Evolutionary conservation across 1,284 basidiomycete genomes (phyloP), one percentile per base, ranked within the genome.

Genomic region (Anthracocystis walkeri): DNA sequence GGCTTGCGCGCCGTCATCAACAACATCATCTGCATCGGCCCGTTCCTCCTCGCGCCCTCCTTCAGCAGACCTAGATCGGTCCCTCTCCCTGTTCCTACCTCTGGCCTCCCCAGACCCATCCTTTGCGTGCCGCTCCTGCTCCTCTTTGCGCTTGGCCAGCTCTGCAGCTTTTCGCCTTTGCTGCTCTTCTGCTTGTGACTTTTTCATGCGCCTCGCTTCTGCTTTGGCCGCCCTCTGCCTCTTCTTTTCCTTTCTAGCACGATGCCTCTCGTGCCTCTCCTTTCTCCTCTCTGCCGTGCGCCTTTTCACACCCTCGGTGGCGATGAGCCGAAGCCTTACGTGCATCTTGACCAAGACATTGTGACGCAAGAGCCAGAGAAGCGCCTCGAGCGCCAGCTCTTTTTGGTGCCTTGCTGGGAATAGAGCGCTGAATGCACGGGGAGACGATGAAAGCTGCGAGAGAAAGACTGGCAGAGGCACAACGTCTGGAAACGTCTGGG

Each of bases 341-440:
- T 95, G 95, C 48, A 95, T 88, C 35, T 93, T 93, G 60, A 93
- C 89, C 23, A 97, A 87, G 65, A 98, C 88, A 77, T 93, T 93
- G 54, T 91, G 90, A 74, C 93, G 92, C 41, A 99, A 88, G 87
- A 98, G 90, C 95, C 95, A 99, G 48, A 92, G 86, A n/a, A 98
- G 90, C 40, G 95, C 92, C 44, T 93, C 90, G 61, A 92, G 89
- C 82, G 93, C 96, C 45, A 90, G 85, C 16, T 90, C 56, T 14
- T 63, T 63, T 42, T 75, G 62, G 27, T 76, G 64, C 18, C 75
- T 50, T 8, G 66, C 63, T 12, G 75, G 63, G 54, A 79, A 76
- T 18, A 72, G 65, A 1, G 77, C 50, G 21, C 58, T 61, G 35
- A 79, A 72, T 5, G 81, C 73, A 10, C 66, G 58, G 7, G 64